Percentiles rank a stretch among this genome's conserved stretches.
These are phyloP conservation scores for Trichosporon ovoides DNA, from an alignment of 1,284 basidiomycete genomes.

Conservation along the genomic window DNA sequence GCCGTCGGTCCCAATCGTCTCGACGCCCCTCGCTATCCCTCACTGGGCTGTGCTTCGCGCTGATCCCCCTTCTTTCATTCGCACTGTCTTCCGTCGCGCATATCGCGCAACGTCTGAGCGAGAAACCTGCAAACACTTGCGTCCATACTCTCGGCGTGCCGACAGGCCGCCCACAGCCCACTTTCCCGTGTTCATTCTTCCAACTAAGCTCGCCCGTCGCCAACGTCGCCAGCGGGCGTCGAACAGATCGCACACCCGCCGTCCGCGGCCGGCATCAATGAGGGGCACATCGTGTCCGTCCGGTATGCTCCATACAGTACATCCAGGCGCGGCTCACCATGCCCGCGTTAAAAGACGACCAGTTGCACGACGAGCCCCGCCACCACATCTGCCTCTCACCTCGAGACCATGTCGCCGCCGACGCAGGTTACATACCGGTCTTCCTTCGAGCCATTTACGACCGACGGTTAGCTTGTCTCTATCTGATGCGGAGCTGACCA, in stretches of 20 bases:
- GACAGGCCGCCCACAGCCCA: neutral
- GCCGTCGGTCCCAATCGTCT: neutral
- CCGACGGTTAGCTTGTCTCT: slow-evolving; percentile 8
- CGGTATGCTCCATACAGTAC: slow-evolving; percentile 2
- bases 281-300: neutral
- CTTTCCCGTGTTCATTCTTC: neutral
- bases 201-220: neutral
- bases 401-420: slow-evolving; percentile 3
- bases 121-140: too few relatives aligned
- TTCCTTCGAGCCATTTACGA: slow-evolving; percentile 19
- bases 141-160: neutral
- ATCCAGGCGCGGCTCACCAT: neutral
- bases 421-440: slow-evolving; percentile 12
- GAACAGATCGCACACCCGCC: neutral
- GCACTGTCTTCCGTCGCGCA: neutral
- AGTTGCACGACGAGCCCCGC: neutral
- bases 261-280: neutral
- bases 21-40: neutral
- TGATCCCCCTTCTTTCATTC: neutral
- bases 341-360: neutral
- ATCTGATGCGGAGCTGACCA: neutral
- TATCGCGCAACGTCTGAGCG: neutral
- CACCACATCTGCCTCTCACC: neutral
- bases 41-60: neutral
- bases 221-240: neutral